Base-by-base conservation (phyloP, 1,284 basidiomycete genomes). In the Sanguinoderma infundibulare region DNA sequence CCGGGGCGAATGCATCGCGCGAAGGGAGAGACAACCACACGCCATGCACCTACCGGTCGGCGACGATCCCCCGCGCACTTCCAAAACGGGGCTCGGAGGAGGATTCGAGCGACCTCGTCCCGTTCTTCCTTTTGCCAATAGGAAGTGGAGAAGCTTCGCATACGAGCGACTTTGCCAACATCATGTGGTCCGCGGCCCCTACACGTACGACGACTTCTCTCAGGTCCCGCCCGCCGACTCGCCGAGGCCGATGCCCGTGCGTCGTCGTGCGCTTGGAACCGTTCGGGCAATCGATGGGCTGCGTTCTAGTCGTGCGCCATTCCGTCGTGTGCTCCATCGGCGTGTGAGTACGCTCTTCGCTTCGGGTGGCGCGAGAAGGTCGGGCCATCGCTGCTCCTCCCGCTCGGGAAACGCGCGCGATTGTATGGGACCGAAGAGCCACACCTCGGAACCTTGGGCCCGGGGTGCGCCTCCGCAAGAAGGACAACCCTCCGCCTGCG, bases 401-500 rank as follows among this genome's bases (percentile, higher is more conserved):
- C 28, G n/a, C 38, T 4, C 12, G 17, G 15, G 12, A n/a, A n/a
- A n/a, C n/a, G n/a, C n/a, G n/a, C n/a, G n/a, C n/a, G n/a, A n/a
- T n/a, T n/a, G 26, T 17, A 15, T 49, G 46, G n/a, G 46, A 47
- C 17, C 51, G 34, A 42, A n/a, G 50, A 40, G 51, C 51, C 42
- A 47, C 57, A 34, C 30, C 32, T 44, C 51, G 57, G 57, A 47
- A 59, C 51, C 51, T 53, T 46, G 38, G 10, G 24, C 53, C 47
- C 22, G n/a, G n/a, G 46, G 46, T 26, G 24, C 42, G 46, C 28
- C 14, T 26, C 28, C 17, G 46, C 32, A 35, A 35, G 7, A 35
- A 35, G 6, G 6, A 14, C 34, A 14, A 35, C 6, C 7, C 34
- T 7, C 34, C 34, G 34, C 34, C 34, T 35, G 34, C 34, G n/a